Base-by-base conservation (phyloP, 331 rosid genomes). In the Acacia concinna region DNA sequence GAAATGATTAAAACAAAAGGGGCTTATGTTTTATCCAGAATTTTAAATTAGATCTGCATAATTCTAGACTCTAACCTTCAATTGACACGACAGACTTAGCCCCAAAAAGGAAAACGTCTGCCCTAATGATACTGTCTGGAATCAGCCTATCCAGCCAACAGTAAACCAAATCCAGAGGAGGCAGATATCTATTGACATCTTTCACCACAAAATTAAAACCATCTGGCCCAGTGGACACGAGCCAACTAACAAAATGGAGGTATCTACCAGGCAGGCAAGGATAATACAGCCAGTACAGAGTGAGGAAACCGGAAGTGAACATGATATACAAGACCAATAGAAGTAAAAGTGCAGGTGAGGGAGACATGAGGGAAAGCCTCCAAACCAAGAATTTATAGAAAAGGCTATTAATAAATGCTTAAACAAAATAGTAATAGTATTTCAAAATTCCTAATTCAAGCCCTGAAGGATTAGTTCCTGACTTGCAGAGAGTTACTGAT, bases 221-320 rank as follows among this genome's bases (percentile, higher is more conserved):
- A 52, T 52, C 28, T 6, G 27, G 27, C 28, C 28, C 27, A 8
- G 27, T 52, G 63, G 73, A 41, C 54, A 35, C n/a, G 47, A 37
- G 71, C 35, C 30, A 32, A 44, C 69, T 74, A 76, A 43, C 14
- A 43, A 27, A 74, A 63, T 52, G 67, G 51, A 8, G 59, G 17
- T n/a, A 67, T 73, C 70, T 67, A 46, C 74, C 31, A 77, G 73
- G 30, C 34, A 31, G 62, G 74, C 47, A 76, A 28, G 68, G 77
- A 47, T 76, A 57, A 66, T 14, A 76, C 32, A 49, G 51, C 56
- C 2, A 17, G 77, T 71, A 34, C n/a, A 23, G 30, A 25, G 37
- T 38, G 41, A 56, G 21, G 20, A 25, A 79, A 46, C 71, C 47
- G 23, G 20, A 69, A 47, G 54, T 46, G 35, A 74, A 62, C 51